Base-by-base conservation (phyloP, 129 eudicot genomes). In the Centrapalus pauciflorus region DNA sequence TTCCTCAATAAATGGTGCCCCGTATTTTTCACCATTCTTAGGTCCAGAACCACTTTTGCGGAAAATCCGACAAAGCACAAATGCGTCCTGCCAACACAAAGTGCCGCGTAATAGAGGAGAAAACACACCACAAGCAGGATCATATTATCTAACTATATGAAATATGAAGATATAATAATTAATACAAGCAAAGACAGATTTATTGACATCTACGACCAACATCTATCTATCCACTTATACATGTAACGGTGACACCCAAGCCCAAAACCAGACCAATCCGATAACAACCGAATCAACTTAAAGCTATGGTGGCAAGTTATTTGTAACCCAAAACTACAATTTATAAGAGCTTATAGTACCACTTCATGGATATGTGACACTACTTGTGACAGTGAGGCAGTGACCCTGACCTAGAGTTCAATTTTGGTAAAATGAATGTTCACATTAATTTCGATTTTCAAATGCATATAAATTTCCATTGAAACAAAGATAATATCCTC, bases 11-110 rank as follows among this genome's bases (percentile, higher is more conserved):
- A 85, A 76, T 7, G 88, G 88, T 14, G 98, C 98, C 23, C 98
- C 98, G 51, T 87, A 85, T 67, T 85, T 82, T 79, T 91, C 98
- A 55, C 96, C 96, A 70, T 91, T 87, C 78, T 91, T 91, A 51
- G 98, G 94, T 73, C 98, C 98, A 26, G 94, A 55, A 17, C 98
- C 96, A 83, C 98, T 87, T 69, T 91, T 91, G 40, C 71, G 86
- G 61, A 91, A 91, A 35, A 91, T 73, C 60, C 98, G 72, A 73
- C 96, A 87, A 11, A 91, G 75, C n/a, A 91, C 96, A 41, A 78
- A 77, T 2, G 94, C 81, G 37, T 91, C 94, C 98, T 91, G 48
- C 77, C 68, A 70, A 51, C 54, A 68, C 29, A 40, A 55, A 70
- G 66, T 14, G 25, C 13, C 29, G 11, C 19, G 19, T 13, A 24